Percentiles rank a stretch among this genome's conserved stretches.
These are phyloP conservation scores for Leishmania tarentolae DNA, from an alignment of 208 protist genomes.

Conservation along the genomic window DNA sequence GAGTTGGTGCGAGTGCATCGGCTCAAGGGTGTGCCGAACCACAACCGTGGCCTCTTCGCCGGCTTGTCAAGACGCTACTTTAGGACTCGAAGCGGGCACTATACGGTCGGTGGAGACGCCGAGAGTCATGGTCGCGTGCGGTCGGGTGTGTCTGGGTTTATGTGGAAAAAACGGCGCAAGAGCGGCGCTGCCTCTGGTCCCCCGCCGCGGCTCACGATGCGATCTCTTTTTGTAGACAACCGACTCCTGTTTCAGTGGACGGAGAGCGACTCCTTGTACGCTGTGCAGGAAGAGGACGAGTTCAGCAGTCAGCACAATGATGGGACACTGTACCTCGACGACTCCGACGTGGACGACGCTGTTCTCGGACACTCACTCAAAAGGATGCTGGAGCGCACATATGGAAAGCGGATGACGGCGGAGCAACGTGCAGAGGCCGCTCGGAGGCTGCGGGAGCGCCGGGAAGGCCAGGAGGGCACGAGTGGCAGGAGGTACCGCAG, in stretches of 20 bases:
- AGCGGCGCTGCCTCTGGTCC: neutral
- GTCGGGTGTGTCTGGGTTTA: conserved; percentile 41
- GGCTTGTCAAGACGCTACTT: conserved; percentile 26
- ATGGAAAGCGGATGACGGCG: conserved; percentile 41
- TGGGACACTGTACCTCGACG: neutral
- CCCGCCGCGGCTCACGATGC: conserved; percentile 10
- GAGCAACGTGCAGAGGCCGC: conserved; percentile 36
- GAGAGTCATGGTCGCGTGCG: conserved; percentile 33
- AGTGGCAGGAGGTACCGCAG: neutral
- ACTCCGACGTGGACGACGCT: neutral
- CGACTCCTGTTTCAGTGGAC: conserved; percentile 10
- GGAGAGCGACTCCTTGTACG: neutral
- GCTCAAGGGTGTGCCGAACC: conserved; percentile 47
- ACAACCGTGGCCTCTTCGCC: conserved; percentile 72
- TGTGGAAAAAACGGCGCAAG: conserved; percentile 14
- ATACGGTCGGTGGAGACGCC: conserved; percentile 30
- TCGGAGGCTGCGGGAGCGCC: conserved; percentile 30
- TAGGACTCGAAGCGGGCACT: conserved; percentile 52
- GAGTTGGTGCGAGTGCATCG: conserved; percentile 55
- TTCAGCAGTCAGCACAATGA: neutral
- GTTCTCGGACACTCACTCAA: conserved; percentile 11
- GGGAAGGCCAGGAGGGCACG: conserved; percentile 13
- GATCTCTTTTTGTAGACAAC: conserved; percentile 1
- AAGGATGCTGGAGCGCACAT: conserved; percentile 37
- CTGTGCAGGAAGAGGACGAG: neutral